Evolutionary conservation across 129 eudicot genomes (phyloP).

Genomic region (Helianthus tuberosus): DNA sequence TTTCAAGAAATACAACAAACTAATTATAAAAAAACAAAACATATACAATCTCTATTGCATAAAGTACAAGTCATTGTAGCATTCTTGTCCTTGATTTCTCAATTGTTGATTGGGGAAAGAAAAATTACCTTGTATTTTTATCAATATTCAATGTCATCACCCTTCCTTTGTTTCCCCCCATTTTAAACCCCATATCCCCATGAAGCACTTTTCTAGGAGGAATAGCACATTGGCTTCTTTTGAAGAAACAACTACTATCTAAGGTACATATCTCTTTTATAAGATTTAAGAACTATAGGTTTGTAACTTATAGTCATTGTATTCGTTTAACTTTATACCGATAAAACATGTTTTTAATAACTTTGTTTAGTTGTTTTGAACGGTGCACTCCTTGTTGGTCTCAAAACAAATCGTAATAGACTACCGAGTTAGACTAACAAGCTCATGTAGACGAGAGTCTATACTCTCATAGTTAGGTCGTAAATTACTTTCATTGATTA

Average conservation of each 20-base stretch:
- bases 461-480: too few relatives aligned
- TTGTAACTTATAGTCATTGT: not conserved
- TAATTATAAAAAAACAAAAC: not conserved
- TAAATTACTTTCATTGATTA: too few relatives aligned
- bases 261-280: conserved; percentile 26
- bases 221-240: conserved; percentile 26
- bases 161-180: conserved; percentile 24
- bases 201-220: conserved; percentile 35
- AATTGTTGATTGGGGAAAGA: not conserved
- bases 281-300: not conserved
- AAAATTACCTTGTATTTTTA: conserved; percentile 21
- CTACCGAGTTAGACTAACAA: not conserved
- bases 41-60: conserved; percentile 16
- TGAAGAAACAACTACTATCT: conserved; percentile 16
- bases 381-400: not conserved
- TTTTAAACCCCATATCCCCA: conserved; percentile 40
- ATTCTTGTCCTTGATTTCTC: not conserved
- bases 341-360: not conserved
- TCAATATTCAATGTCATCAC: conserved; percentile 19
- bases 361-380: not conserved
- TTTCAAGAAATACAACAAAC: not conserved
- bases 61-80: conserved; percentile 12
- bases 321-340: not conserved
- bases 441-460: not conserved
- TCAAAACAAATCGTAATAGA: not conserved